Conservation (phyloP, 768 basidiomycete genomes). For the Symmetrospora coprosmae region DNA sequence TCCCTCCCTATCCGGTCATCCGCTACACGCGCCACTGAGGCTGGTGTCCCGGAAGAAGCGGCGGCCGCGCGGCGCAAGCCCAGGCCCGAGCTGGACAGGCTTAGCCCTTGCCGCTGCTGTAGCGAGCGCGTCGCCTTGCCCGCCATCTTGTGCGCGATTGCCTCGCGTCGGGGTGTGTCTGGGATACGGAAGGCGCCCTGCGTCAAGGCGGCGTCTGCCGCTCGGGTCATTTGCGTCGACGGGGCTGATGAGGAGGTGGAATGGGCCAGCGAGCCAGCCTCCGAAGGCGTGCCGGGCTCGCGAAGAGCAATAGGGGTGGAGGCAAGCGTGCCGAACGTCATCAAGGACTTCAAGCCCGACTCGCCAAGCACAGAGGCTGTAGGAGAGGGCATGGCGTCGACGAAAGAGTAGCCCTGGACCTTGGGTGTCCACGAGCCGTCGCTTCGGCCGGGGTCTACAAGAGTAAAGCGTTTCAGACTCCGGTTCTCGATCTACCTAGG, state of each 20-base stretch:
- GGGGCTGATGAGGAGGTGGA: too few species aligned
- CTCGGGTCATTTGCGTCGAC: constrained; percentile 37
- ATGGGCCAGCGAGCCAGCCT: constrained; percentile 32
- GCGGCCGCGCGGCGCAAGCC: neutral
- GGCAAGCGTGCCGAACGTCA: constrained; percentile 92
- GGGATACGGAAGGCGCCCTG: constrained; percentile 62
- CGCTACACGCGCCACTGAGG: neutral
- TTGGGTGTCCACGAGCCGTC: constrained; percentile 35
- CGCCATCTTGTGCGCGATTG: constrained; percentile 65
- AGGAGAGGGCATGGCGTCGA: constrained; percentile 75
- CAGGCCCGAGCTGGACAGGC: neutral
- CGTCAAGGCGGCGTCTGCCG: constrained; percentile 38
- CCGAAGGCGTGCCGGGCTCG: constrained; percentile 39
- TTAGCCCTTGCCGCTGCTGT: neutral
- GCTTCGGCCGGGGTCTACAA: constrained; percentile 35
- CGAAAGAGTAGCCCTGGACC: constrained; percentile 52
- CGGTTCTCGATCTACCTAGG: too few species aligned
- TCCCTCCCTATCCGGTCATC: neutral
- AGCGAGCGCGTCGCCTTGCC: constrained; percentile 67
- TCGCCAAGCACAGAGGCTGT: constrained; percentile 68
- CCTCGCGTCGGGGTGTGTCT: constrained; percentile 63
- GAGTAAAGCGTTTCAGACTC: neutral
- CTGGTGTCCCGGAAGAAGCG: constrained; percentile 3
- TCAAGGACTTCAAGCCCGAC: constrained; percentile 70
- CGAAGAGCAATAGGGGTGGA: constrained; percentile 81